Percentiles rank a stretch among this genome's conserved stretches.
These are phyloP conservation scores for Vinca minor DNA, from an alignment of 257 asterid genomes.

Conservation along the genomic window DNA sequence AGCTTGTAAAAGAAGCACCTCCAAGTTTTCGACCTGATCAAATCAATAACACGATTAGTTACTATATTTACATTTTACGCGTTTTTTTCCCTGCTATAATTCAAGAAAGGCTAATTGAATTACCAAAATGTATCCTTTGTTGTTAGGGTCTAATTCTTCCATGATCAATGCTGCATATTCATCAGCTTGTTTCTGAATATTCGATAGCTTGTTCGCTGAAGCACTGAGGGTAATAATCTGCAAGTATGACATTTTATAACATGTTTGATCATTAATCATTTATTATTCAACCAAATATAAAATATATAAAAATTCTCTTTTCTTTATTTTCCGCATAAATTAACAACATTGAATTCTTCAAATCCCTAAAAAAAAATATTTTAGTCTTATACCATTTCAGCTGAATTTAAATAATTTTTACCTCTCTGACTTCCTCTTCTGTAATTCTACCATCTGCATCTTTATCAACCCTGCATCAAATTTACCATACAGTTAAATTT, in stretches of 20 bases:
- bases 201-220: constrained; percentile 77
- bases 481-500: background rate
- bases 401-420: too few relatives aligned
- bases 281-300: too few relatives aligned
- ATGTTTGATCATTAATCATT: too few relatives aligned
- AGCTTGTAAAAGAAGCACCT: constrained; percentile 81
- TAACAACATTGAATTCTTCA: too few relatives aligned
- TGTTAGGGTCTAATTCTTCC: constrained; percentile 79
- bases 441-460: constrained; percentile 76
- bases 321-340: too few relatives aligned
- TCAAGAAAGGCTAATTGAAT: background rate
- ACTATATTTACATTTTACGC: background rate
- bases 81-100: too few relatives aligned
- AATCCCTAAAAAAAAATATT: too few relatives aligned
- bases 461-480: constrained; percentile 75
- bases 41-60: background rate
- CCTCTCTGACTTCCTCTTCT: constrained; percentile 93
- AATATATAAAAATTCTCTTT: too few relatives aligned
- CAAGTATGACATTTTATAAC: background rate
- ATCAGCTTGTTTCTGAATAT: constrained; percentile 70
- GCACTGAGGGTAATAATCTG: constrained; percentile 86
- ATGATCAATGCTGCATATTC: constrained; percentile 83
- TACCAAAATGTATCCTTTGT: constrained; percentile 69
- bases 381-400: too few relatives aligned
- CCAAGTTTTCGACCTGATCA: constrained; percentile 71